phyloP scores from a whole-genome alignment of 1,284 basidiomycete genomes.

The Kwoniella shivajii region DNA sequence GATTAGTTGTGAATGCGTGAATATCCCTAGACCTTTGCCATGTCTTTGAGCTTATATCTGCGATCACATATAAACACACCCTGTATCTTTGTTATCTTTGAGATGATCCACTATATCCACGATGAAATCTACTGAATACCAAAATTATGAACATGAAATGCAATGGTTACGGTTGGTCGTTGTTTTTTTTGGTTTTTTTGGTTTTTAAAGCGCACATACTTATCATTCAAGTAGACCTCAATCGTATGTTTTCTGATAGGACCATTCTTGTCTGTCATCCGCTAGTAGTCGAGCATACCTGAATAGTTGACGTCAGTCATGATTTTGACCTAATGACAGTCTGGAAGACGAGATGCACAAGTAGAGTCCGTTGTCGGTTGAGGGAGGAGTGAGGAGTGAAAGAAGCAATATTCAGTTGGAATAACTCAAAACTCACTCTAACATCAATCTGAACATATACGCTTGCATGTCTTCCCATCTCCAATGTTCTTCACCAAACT shows the following conservation, averaged over 20 bases:
- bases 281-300: slow-evolving; percentile 38
- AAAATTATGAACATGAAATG: too few species aligned
- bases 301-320: not conserved
- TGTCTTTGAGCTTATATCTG: too few species aligned
- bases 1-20: too few species aligned
- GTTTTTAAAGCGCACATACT: too few species aligned
- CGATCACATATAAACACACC: too few species aligned
- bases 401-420: not conserved
- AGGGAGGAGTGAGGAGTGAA: not conserved
- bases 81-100: too few species aligned
- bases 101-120: too few species aligned
- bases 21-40: too few species aligned
- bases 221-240: too few species aligned
- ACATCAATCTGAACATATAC: slow-evolving; percentile 52
- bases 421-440: slow-evolving; percentile 35
- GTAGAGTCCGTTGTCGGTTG: not conserved
- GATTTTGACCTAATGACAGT: slow-evolving; percentile 5
- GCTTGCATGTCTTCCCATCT: slow-evolving; percentile 59
- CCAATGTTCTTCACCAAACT: slow-evolving; percentile 56
- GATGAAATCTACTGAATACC: too few species aligned
- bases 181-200: too few species aligned
- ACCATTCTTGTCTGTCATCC: slow-evolving; percentile 39
- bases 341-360: not conserved
- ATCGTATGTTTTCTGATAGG: slow-evolving; percentile 26
- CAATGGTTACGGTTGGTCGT: too few species aligned